phyloP scores from a whole-genome alignment of 2,329 filamentous ascomycete species.

The Penicillium sp. region DNA sequence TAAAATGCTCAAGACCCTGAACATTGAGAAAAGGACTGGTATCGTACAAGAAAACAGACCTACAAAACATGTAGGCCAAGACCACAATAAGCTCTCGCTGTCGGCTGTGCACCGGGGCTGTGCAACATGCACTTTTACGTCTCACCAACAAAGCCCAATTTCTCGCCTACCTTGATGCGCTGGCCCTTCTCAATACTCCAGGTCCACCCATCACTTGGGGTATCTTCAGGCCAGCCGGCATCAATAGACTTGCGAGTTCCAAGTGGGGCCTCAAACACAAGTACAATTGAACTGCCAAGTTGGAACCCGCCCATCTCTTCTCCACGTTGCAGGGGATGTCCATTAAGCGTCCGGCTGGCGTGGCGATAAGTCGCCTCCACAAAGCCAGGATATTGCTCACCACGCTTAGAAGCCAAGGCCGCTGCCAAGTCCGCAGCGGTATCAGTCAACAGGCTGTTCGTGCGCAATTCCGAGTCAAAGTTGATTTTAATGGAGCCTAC shows the following conservation, averaged over 20 bases:
- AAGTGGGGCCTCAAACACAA: constrained; percentile 92
- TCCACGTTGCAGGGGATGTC: constrained; percentile 78
- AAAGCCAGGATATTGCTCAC: constrained; percentile 85
- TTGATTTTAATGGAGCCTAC: constrained; percentile 96
- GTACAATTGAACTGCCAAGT: constrained; percentile 87
- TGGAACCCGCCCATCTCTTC: constrained; percentile 99
- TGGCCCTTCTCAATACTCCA: constrained; percentile 88
- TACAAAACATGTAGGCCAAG: neutral
- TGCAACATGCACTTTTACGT: constrained; percentile 6
- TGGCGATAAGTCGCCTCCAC: constrained; percentile 83
- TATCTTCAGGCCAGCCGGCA: constrained; percentile 57
- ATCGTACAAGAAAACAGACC: constrained; percentile 1
- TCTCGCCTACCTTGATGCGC: constrained; percentile 83
- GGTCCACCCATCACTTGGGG: constrained; percentile 67
- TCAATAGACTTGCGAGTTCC: constrained; percentile 57
- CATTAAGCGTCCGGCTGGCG: constrained; percentile 73
- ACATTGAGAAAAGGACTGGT: neutral
- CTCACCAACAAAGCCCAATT: constrained; percentile 66
- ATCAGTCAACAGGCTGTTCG: constrained; percentile 88
- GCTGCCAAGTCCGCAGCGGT: constrained; percentile 86
- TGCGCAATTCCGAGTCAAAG: constrained; percentile 89
- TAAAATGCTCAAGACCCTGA: neutral
- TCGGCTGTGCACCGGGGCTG: constrained; percentile 3
- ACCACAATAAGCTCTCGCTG: neutral
- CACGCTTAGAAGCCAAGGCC: constrained; percentile 69